A percentile compares a stretch with the other conserved stretches of the same genome.
phyloP scores from a whole-genome alignment of 106 monocot species.

The Ottelia alismoides region DNA sequence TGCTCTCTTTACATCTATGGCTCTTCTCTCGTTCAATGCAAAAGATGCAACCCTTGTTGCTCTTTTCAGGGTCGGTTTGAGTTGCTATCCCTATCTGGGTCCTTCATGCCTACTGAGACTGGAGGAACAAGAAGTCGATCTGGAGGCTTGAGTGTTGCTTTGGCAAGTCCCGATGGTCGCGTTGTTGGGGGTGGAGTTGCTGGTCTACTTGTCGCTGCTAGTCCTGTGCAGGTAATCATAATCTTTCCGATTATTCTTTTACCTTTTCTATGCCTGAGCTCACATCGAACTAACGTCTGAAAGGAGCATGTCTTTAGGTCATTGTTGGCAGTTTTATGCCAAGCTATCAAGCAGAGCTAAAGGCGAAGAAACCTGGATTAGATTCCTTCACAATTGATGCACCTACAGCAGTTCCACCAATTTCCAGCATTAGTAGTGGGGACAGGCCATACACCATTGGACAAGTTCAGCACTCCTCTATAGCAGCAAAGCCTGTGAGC shows the following conservation, averaged over 20 bases:
- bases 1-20: too few relatives aligned
- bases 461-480: slow-evolving; percentile 5
- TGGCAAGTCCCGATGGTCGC: slow-evolving; percentile 79
- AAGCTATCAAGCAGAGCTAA: slow-evolving; percentile 55
- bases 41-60: too few relatives aligned
- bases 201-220: slow-evolving; percentile 63
- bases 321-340: slow-evolving; percentile 77
- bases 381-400: slow-evolving; percentile 18
- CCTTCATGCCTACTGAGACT: slow-evolving; percentile 48
- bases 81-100: slow-evolving; percentile 78
- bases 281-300: neutral
- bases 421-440: slow-evolving; percentile 24
- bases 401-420: slow-evolving; percentile 16
- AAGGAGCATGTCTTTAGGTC: slow-evolving; percentile 25
- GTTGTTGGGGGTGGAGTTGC: slow-evolving; percentile 76
- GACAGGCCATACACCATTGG: slow-evolving; percentile 19
- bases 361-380: slow-evolving; percentile 37
- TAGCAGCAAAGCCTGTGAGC: too few relatives aligned
- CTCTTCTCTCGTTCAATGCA: too few relatives aligned
- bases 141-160: slow-evolving; percentile 63
- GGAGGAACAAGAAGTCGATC: slow-evolving; percentile 53
- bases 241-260: neutral
- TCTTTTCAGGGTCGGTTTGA: too few relatives aligned
- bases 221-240: slow-evolving; percentile 58
- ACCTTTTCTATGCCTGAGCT: too few relatives aligned